These are phyloP conservation scores for Kwoniella pini DNA, from an alignment of 768 basidiomycete genomes.

Conservation along the genomic window DNA sequence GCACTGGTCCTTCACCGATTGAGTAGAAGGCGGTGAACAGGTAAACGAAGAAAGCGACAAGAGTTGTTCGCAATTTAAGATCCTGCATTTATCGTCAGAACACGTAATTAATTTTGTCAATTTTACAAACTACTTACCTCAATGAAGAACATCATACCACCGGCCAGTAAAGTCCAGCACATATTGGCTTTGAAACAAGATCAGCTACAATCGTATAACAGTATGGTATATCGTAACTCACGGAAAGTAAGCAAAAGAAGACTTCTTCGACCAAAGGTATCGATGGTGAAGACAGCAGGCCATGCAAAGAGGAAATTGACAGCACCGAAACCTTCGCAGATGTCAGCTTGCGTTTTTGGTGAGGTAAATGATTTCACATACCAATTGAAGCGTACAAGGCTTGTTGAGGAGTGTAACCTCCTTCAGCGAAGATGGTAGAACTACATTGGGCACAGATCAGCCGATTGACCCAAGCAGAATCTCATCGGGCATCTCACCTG, in stretches of 20 bases:
- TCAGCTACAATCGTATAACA: neutral
- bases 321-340: slow-evolving; percentile 33
- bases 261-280: slow-evolving; percentile 22
- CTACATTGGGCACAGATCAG: too few relatives aligned
- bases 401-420: slow-evolving; percentile 29
- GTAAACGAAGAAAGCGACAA: slow-evolving; percentile 13
- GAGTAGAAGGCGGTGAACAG: slow-evolving; percentile 7
- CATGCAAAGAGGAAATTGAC: slow-evolving; percentile 37
- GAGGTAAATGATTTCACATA: too few relatives aligned
- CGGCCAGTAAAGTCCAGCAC: slow-evolving; percentile 60
- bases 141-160: slow-evolving; percentile 68
- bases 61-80: too few relatives aligned
- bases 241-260: slow-evolving; percentile 63
- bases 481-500: too few relatives aligned
- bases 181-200: neutral
- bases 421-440: slow-evolving; percentile 51
- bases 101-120: slow-evolving; percentile 48
- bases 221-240: slow-evolving; percentile 70
- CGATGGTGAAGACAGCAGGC: slow-evolving; percentile 36
- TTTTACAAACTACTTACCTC: neutral
- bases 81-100: slow-evolving; percentile 49
- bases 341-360: too few relatives aligned
- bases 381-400: slow-evolving; percentile 47
- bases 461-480: too few relatives aligned
- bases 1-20: slow-evolving; percentile 77